Evolutionary conservation across 495 filamentous ascomycete species (phyloP).

Genomic region (Pyrenula massariospora): DNA sequence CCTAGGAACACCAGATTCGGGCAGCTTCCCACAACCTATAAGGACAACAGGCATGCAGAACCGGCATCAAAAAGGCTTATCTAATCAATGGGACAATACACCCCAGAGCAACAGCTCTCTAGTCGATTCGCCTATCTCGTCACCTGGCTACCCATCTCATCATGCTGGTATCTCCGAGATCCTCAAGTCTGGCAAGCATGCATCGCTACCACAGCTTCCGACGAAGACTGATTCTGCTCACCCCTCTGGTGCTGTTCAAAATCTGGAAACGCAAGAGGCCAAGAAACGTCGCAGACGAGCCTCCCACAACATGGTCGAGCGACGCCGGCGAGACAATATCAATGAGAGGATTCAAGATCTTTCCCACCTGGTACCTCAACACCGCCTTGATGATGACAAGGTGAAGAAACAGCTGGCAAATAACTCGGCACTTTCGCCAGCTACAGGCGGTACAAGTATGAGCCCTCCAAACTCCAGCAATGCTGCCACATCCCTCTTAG

Average conservation of each 20-base stretch:
- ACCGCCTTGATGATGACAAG: conserved; percentile 94
- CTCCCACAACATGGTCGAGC: conserved; percentile 93
- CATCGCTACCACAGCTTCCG: conserved; percentile 58
- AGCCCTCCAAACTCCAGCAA: conserved; percentile 41
- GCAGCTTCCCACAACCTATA: conserved; percentile 67
- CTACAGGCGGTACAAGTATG: conserved; percentile 50
- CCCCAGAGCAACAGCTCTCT: conserved; percentile 70
- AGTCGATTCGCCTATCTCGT: conserved; percentile 70
- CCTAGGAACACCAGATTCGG: conserved; percentile 51
- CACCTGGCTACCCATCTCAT: conserved; percentile 43
- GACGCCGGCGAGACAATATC: conserved; percentile 91
- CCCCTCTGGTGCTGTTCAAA: conserved; percentile 31
- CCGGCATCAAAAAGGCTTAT: conserved; percentile 70
- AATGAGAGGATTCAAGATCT: conserved; percentile 97
- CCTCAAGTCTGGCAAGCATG: conserved; percentile 55
- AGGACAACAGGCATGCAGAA: conserved; percentile 43
- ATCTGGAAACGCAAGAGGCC: conserved; percentile 73
- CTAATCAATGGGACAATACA: conserved; percentile 71
- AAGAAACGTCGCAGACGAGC: conserved; percentile 83
- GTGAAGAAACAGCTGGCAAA: conserved; percentile 88
- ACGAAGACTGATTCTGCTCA: conserved; percentile 50
- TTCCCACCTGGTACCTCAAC: conserved; percentile 80
- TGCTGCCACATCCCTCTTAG: conserved; percentile 74
- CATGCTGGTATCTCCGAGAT: conserved; percentile 60
- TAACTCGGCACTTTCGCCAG: conserved; percentile 75